Percentiles rank a stretch among this genome's conserved stretches.
Conservation (phyloP, 2,329 filamentous ascomycete genomes). For the Paecilomyces fulvus region DNA sequence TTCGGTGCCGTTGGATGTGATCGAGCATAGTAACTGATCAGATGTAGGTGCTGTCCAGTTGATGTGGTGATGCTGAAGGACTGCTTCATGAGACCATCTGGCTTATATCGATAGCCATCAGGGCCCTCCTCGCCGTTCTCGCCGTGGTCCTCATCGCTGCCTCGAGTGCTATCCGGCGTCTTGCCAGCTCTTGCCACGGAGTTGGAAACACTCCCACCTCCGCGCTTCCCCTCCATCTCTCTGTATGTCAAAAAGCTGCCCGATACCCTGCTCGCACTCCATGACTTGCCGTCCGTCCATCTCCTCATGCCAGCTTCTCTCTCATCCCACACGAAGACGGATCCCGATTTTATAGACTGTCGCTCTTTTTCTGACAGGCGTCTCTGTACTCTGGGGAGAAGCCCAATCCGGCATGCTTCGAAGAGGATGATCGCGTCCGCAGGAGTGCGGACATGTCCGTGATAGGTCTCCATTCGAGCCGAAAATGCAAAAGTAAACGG, state of each 20-base stretch:
- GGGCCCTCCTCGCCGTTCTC: constrained; percentile 61
- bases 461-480: constrained; percentile 84
- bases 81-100: constrained; percentile 97
- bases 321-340: constrained; percentile 99
- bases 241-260: constrained; percentile 96
- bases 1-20: constrained; percentile 64
- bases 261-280: constrained; percentile 95
- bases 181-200: constrained; percentile 56
- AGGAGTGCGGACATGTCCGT: constrained; percentile 90
- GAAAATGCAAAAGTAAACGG: background rate
- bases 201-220: constrained; percentile 49
- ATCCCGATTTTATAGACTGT: constrained; percentile 90
- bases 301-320: constrained; percentile 94
- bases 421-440: constrained; percentile 97
- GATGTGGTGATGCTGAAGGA: constrained; percentile 98
- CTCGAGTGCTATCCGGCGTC: constrained; percentile 72
- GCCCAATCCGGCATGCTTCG: constrained; percentile 83
- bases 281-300: constrained; percentile 98
- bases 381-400: constrained; percentile 84
- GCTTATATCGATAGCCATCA: constrained; percentile 90
- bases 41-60: constrained; percentile 79
- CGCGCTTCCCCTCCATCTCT: constrained; percentile 98
- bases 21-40: constrained; percentile 94
- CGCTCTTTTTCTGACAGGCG: constrained; percentile 93
- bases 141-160: constrained; percentile 74